phyloP scores from a whole-genome alignment of 805 yeast genomes.

The Pichia occidentalis region DNA sequence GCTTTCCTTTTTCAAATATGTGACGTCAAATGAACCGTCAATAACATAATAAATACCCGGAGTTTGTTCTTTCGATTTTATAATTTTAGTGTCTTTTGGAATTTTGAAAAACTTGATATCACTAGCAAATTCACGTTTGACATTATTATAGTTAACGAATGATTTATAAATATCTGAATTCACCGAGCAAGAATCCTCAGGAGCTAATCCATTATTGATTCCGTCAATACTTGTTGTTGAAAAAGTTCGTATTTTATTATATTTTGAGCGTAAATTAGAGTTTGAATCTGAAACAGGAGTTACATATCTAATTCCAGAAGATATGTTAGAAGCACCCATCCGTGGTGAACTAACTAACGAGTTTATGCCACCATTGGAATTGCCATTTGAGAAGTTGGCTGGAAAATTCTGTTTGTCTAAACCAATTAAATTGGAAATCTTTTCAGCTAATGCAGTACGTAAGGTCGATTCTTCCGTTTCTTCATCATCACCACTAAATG shows the following conservation, averaged over 20 bases:
- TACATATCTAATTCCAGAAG: constrained; percentile 12
- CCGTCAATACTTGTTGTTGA: constrained; percentile 19
- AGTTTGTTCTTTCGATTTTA: constrained; percentile 57
- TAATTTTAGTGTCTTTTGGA: constrained; percentile 48
- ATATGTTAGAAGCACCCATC: constrained; percentile 18
- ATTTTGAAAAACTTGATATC: constrained; percentile 49
- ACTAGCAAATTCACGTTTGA: constrained; percentile 54
- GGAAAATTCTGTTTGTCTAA: constrained; percentile 34
- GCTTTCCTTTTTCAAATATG: constrained; percentile 33
- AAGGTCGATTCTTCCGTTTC: constrained; percentile 66
- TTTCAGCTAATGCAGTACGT: constrained; percentile 61
- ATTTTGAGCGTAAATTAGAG: background rate
- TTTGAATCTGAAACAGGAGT: constrained; percentile 6
- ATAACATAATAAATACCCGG: constrained; percentile 77
- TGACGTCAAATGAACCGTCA: constrained; percentile 68
- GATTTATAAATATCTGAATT: constrained; percentile 18
- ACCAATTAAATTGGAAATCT: constrained; percentile 63
- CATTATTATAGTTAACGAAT: constrained; percentile 38
- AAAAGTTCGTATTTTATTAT: constrained; percentile 18
- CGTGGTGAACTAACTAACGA: constrained; percentile 17
- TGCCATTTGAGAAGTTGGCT: constrained; percentile 1
- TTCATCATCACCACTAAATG: constrained; percentile 50
- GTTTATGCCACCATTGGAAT: constrained; percentile 8
- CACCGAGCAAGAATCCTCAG: constrained; percentile 12
- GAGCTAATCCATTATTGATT: constrained; percentile 1